Percentiles rank a stretch among this genome's conserved stretches.
Evolutionary conservation across 495 filamentous ascomycete species (phyloP).

Genomic region (Podospora pseudopauciseta): DNA sequence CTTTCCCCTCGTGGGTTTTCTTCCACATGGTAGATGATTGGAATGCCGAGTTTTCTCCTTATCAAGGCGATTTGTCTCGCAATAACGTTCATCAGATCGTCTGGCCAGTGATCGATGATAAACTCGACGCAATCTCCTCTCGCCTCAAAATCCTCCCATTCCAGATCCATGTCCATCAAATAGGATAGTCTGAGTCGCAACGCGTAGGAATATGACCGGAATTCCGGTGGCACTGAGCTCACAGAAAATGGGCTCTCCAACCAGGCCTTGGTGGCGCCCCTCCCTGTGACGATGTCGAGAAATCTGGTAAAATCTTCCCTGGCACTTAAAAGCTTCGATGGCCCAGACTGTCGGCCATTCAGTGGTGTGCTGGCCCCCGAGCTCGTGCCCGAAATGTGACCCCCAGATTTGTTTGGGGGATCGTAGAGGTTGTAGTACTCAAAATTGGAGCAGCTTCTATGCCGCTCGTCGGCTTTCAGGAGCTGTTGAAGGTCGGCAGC

Average conservation of each 20-base stretch:
- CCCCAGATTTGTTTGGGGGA: conserved; percentile 23
- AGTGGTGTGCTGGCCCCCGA: conserved; percentile 32
- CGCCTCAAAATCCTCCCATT: conserved; percentile 62
- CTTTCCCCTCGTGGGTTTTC: conserved; percentile 47
- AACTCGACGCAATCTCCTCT: conserved; percentile 71
- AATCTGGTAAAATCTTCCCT: conserved; percentile 73
- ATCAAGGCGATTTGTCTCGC: conserved; percentile 57
- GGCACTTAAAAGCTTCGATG: conserved; percentile 61
- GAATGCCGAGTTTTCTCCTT: conserved; percentile 60
- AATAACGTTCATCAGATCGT: conserved; percentile 48
- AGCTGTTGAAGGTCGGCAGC: conserved; percentile 54
- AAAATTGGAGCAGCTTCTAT: conserved; percentile 68
- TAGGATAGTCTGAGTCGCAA: conserved; percentile 61
- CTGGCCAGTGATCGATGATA: conserved; percentile 60
- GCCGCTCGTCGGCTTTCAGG: conserved; percentile 49
- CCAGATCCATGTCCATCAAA: conserved; percentile 50
- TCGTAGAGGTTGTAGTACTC: conserved; percentile 75
- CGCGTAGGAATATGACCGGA: conserved; percentile 62
- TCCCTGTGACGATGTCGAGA: conserved; percentile 61
- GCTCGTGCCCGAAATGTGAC: conserved; percentile 14
- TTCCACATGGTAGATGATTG: conserved; percentile 68
- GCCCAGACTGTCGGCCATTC: conserved; percentile 37
- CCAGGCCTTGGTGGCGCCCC: conserved; percentile 51
- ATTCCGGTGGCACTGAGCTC: conserved; percentile 62
- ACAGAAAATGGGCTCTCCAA: conserved; percentile 72